Percentiles rank a stretch among this genome's conserved stretches.
Conservation (phyloP, 73 alveolate genomes). For the Vitrella brassicaformis region DNA sequence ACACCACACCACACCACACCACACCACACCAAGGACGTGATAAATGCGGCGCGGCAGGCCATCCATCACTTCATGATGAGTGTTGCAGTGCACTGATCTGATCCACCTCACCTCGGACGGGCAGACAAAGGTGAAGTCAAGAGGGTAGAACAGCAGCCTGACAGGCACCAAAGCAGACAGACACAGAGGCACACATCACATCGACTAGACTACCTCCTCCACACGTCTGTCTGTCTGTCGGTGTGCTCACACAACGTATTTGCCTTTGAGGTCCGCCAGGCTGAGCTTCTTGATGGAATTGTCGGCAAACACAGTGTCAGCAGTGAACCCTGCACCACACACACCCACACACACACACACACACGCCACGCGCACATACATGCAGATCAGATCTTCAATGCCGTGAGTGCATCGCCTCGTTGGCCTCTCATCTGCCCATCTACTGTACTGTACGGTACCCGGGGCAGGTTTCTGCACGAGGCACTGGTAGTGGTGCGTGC, state of each 20-base stretch:
- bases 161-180: constrained; percentile 17
- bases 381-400: no score
- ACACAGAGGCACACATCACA: background rate
- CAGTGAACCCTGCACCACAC: background rate
- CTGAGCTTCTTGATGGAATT: constrained; percentile 40
- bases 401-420: no score
- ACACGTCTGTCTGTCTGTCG: no score
- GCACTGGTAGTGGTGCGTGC: no score
- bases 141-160: constrained; percentile 79
- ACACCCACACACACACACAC: no score
- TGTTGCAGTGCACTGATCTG: background rate
- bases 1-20: background rate
- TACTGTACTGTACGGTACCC: no score
- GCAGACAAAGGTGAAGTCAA: constrained; percentile 81
- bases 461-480: no score
- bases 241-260: constrained; percentile 71
- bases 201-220: background rate
- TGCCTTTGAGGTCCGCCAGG: constrained; percentile 64
- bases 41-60: background rate
- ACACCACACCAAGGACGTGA: background rate
- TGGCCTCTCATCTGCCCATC: no score
- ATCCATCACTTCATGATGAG: background rate
- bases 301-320: background rate
- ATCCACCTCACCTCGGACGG: constrained; percentile 81
- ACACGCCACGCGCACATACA: no score